Conservation (phyloP, 2,329 filamentous ascomycete species). For the Podosphaera xanthii region DNA sequence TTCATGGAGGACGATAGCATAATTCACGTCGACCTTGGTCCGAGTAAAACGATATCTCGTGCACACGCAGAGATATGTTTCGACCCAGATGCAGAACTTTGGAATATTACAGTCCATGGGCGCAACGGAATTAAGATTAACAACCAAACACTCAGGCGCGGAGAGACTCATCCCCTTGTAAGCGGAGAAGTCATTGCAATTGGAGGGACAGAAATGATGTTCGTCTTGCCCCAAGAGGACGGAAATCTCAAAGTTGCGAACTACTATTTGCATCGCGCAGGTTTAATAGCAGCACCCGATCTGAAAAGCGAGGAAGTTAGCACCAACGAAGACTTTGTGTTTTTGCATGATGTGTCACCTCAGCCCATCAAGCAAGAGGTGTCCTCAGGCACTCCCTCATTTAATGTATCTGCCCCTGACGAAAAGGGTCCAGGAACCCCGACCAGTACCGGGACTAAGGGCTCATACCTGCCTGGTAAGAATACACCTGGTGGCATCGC, state of each 20-base stretch:
- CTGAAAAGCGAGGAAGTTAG: background rate
- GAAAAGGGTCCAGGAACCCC: conserved; percentile 39
- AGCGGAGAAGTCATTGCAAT: conserved; percentile 87
- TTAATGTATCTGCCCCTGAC: conserved; percentile 33
- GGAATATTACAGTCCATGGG: conserved; percentile 72
- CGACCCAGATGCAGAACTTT: conserved; percentile 42
- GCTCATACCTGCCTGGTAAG: conserved; percentile 9
- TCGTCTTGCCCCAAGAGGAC: conserved; percentile 64
- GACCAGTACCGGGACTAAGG: conserved; percentile 8
- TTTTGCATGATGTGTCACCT: conserved; percentile 1
- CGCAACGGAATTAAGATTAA: conserved; percentile 81
- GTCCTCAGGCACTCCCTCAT: conserved; percentile 17
- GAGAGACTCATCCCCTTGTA: conserved; percentile 37
- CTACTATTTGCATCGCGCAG: conserved; percentile 45
- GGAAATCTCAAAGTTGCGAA: conserved; percentile 43
- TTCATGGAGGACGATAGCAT: conserved; percentile 7
- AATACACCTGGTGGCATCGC: conserved; percentile 10
- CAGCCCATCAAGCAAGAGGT: conserved; percentile 7
- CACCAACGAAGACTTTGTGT: background rate
- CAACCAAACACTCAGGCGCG: conserved; percentile 44
- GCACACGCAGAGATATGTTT: conserved; percentile 56
- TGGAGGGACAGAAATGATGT: conserved; percentile 92
- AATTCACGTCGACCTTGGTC: conserved; percentile 73
- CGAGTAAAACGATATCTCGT: conserved; percentile 60
- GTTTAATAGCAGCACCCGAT: conserved; percentile 20